Percentiles rank a stretch among this genome's conserved stretches.
Conservation (phyloP, 2,329 filamentous ascomycete genomes). For the Neodidymelliopsis sp. region DNA sequence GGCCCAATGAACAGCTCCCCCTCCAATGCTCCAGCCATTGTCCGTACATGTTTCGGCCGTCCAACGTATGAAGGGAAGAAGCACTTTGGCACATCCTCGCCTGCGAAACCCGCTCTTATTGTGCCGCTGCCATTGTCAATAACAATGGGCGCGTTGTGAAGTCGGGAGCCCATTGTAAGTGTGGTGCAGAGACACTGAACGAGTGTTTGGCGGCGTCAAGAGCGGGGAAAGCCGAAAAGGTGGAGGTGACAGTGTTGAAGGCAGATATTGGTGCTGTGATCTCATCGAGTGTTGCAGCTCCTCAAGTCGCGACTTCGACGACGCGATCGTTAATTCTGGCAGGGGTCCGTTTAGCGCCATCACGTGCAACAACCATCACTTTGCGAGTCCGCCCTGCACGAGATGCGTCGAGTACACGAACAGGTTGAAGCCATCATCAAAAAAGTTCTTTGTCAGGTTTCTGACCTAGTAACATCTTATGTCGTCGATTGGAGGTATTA, state of each 20-base stretch:
- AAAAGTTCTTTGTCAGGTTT: too few species aligned
- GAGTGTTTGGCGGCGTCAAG: too few species aligned
- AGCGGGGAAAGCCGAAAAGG: background rate
- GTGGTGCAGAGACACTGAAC: background rate
- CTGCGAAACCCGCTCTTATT: constrained; percentile 95
- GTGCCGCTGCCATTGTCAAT: constrained; percentile 99
- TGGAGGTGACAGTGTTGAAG: background rate
- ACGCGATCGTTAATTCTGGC: constrained; percentile 37
- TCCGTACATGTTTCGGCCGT: constrained; percentile 91
- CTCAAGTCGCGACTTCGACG: constrained; percentile 41
- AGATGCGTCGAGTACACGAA: too few species aligned
- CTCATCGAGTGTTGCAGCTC: constrained; percentile 34
- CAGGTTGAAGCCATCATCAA: too few species aligned
- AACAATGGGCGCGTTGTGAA: constrained; percentile 98
- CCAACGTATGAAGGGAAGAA: constrained; percentile 98
- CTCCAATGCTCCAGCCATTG: constrained; percentile 94
- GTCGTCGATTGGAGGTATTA: too few species aligned
- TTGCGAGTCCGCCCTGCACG: too few species aligned
- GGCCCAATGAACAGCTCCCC: constrained; percentile 97
- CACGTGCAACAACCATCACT: too few species aligned
- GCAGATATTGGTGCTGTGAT: constrained; percentile 27
- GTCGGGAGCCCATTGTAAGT: constrained; percentile 67
- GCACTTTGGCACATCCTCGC: constrained; percentile 94
- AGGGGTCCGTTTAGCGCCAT: constrained; percentile 33
- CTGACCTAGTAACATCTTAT: too few species aligned